Base-by-base conservation (phyloP, 2,329 filamentous ascomycete genomes). In the Aspergillus ustus region DNA sequence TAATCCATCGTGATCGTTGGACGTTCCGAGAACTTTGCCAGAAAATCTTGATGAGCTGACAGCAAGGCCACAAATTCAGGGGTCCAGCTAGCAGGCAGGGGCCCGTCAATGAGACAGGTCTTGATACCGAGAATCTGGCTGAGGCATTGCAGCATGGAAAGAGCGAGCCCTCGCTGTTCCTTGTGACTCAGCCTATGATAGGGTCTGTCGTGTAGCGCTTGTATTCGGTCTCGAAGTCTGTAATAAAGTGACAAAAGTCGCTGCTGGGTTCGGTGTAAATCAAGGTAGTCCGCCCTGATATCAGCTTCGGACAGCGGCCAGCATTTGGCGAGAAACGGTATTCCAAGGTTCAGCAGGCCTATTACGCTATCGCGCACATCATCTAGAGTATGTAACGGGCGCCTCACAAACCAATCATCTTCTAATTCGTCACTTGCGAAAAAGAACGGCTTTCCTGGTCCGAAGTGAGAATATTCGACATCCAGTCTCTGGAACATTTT, bases 91-190 rank as follows among this genome's bases (percentile, higher is more conserved):
- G 17, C 37, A 48, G 59, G 50, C 7, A 60, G 52, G 7, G 44
- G 46, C 17, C 49, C 59, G 17, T 64, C 49, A 25, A 40, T 40
- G n/a, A 68, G 59, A 54, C 63, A 63, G 13, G 57, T 57, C 49
- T 63, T 63, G 4, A 61, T 15, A 9, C 8, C 15, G 25, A 65
- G 57, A 7, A 43, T 60, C 48, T 65, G 60, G 0, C 11, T 40
- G 44, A 63, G 59, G n/a, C 56, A 44, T 44, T 64, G 61, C 7
- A 65, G 52, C 28, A 67, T 17, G 13, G 34, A 40, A 15, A 40
- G 34, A 15, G 62, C 61, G 7, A 62, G 52, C 11, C 63, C 63
- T 20, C 67, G 60, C 43, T 60, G 37, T 15, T 61, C 55, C 52
- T 62, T 63, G 2, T 15, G 34, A 9, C 29, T 52, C 7, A 55